These are phyloP conservation scores for Yamadazyma sp. DNA, from an alignment of 1,139 yeast genomes.

Conservation along the genomic window DNA sequence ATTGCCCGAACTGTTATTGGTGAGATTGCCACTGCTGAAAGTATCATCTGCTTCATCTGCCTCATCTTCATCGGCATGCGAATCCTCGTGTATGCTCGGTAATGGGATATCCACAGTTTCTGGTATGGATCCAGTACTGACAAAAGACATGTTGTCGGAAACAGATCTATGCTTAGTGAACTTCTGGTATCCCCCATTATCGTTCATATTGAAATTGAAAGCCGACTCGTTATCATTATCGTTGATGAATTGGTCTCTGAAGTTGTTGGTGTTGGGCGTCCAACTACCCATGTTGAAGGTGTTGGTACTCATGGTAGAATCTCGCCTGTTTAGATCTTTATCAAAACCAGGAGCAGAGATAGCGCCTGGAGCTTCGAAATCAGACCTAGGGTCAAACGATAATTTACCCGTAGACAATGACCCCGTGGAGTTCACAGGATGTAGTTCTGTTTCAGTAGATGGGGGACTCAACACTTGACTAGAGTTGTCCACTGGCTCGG, in stretches of 20 bases:
- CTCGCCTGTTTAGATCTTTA: constrained; percentile 24
- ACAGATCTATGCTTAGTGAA: constrained; percentile 34
- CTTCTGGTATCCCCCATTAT: constrained; percentile 28
- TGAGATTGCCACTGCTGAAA: constrained; percentile 12
- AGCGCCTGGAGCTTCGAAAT: constrained; percentile 10
- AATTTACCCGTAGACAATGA: constrained; percentile 41
- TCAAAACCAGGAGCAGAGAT: constrained; percentile 6
- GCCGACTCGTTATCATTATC: constrained; percentile 46
- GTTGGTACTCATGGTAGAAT: constrained; percentile 37
- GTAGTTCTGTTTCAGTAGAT: constrained; percentile 16
- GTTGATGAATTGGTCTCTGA: constrained; percentile 50
- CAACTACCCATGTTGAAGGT: constrained; percentile 52
- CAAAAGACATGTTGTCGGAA: constrained; percentile 27
- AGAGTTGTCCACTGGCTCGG: neutral
- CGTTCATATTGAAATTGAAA: constrained; percentile 31
- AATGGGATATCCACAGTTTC: constrained; percentile 44
- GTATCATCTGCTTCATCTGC: constrained; percentile 14
- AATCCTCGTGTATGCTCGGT: constrained; percentile 39
- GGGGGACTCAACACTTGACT: constrained; percentile 1
- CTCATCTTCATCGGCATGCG: constrained; percentile 27
- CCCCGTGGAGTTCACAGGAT: constrained; percentile 34
- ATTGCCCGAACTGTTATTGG: constrained; percentile 4
- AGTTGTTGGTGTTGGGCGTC: constrained; percentile 52
- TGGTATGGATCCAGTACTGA: constrained; percentile 37
- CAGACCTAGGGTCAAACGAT: constrained; percentile 23